Evolutionary conservation across 129 eudicot genomes (phyloP).

Genomic region (Lactuca saligna): DNA sequence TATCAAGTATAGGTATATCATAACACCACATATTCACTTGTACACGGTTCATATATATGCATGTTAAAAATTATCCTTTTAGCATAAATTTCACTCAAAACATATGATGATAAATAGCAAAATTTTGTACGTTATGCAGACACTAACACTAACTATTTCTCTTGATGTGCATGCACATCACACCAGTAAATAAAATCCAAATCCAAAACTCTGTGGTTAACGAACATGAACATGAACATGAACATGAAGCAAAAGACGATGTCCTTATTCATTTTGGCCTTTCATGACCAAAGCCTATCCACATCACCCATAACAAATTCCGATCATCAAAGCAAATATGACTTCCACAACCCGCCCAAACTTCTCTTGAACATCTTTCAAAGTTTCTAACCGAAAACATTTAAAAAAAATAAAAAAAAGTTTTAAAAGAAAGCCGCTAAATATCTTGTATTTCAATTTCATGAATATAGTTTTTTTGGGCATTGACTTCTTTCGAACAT

Average conservation of each 20-base stretch:
- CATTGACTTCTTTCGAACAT: no score
- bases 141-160: no score
- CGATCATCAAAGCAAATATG: conserved; percentile 62
- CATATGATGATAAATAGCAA: no score
- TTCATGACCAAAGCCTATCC: background rate
- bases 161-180: no score
- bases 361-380: conserved; percentile 91
- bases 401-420: background rate
- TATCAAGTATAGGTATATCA: no score
- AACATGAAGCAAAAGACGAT: conserved; percentile 13
- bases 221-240: background rate
- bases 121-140: no score
- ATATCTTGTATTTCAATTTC: background rate
- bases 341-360: conserved; percentile 94
- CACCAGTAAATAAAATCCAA: no score
- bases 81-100: no score
- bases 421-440: background rate
- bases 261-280: conserved; percentile 14
- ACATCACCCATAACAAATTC: background rate
- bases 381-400: conserved; percentile 76
- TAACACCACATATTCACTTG: no score
- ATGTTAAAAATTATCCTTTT: no score
- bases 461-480: background rate
- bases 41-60: no score
- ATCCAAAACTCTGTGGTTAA: no score